These are phyloP conservation scores for Cornus florida DNA, from an alignment of 148 eudicot species.

Conservation along the genomic window DNA sequence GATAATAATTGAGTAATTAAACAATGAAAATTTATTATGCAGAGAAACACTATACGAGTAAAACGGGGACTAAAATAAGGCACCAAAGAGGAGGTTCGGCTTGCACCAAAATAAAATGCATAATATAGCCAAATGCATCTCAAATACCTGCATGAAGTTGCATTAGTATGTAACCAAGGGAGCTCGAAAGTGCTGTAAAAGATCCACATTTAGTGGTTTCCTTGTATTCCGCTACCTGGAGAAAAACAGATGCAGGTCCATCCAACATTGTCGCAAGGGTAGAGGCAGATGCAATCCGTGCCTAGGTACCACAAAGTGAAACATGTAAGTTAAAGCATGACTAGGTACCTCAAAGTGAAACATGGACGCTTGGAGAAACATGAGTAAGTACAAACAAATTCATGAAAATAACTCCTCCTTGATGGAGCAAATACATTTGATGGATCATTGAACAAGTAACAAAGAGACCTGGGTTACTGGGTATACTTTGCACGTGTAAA, in stretches of 20 bases:
- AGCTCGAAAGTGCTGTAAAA: slow-evolving; percentile 84
- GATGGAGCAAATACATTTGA: slow-evolving; percentile 1
- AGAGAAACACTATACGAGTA: background rate
- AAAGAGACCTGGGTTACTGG: background rate
- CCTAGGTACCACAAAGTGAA: slow-evolving; percentile 43
- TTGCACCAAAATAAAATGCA: slow-evolving; percentile 1
- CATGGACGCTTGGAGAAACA: slow-evolving; percentile 7
- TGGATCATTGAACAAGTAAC: background rate
- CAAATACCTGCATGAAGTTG: slow-evolving; percentile 83
- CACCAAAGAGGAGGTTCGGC: background rate
- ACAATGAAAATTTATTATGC: slow-evolving; percentile 10
- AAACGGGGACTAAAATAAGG: background rate
- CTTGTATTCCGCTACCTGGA: slow-evolving; percentile 90
- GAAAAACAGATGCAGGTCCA: slow-evolving; percentile 78
- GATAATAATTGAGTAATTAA: background rate
- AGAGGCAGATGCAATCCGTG: slow-evolving; percentile 81
- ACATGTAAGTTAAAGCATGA: slow-evolving; percentile 10
- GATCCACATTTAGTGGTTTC: slow-evolving; percentile 79
- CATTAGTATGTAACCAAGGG: slow-evolving; percentile 96
- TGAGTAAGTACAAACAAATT: background rate
- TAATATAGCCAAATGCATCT: background rate
- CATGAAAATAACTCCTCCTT: slow-evolving; percentile 1
- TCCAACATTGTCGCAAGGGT: slow-evolving; percentile 85
- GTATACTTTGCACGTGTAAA: background rate
- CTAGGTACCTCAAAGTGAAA: slow-evolving; percentile 16